Conservation (phyloP, 495 filamentous ascomycete species). For the Annulohypoxylon moriforme region DNA sequence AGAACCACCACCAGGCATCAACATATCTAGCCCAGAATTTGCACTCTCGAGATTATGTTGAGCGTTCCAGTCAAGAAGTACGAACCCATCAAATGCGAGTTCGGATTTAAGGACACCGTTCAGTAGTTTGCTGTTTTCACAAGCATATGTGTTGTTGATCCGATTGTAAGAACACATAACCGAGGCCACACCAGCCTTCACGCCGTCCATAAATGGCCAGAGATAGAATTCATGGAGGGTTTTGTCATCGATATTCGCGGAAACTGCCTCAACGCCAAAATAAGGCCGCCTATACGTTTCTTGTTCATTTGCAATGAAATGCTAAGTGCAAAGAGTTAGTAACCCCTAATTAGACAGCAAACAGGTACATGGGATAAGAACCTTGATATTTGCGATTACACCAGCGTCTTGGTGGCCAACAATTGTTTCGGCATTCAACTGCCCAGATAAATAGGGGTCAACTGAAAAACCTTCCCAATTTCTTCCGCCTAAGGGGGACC, state of each 20-base stretch:
- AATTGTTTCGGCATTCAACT: conserved; percentile 58
- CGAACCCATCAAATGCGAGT: conserved; percentile 73
- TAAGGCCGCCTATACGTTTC: conserved; percentile 68
- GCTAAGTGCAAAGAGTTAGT: conserved; percentile 46
- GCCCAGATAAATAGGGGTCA: conserved; percentile 63
- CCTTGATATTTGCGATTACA: conserved; percentile 66
- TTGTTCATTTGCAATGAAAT: conserved; percentile 75
- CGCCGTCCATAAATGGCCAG: conserved; percentile 75
- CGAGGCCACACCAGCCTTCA: conserved; percentile 67
- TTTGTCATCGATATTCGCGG: conserved; percentile 72
- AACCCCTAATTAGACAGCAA: not conserved
- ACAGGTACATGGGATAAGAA: conserved; percentile 29
- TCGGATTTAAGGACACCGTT: conserved; percentile 73
- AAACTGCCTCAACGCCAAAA: conserved; percentile 61
- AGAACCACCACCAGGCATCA: conserved; percentile 65
- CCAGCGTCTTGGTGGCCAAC: conserved; percentile 63
- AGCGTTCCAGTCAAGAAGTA: conserved; percentile 73
- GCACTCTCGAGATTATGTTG: conserved; percentile 66
- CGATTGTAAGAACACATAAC: conserved; percentile 80
- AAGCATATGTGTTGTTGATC: conserved; percentile 73
- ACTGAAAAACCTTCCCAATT: conserved; percentile 68
- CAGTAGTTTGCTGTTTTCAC: conserved; percentile 70
- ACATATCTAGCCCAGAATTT: conserved; percentile 70
- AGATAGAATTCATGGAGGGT: conserved; percentile 79
- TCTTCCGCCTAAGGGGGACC: conserved; percentile 62